A percentile compares a stretch with the other conserved stretches of the same genome.
Conservation (phyloP, 1,284 basidiomycete species). For the Retiboletus flavoniger region DNA sequence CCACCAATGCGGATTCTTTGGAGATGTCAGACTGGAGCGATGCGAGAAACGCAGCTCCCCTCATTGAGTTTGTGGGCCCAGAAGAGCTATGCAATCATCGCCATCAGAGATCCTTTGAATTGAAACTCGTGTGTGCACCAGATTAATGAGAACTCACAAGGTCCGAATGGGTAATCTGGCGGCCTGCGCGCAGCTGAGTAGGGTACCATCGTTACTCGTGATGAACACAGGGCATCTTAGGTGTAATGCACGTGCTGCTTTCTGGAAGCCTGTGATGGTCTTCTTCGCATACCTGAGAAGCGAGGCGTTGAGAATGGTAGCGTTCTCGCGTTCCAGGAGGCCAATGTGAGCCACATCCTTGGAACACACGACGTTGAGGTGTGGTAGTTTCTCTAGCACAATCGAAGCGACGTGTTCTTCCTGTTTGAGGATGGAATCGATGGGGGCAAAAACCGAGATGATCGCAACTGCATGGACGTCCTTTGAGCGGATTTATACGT, state of each 20-base stretch:
- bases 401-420: conserved; percentile 47
- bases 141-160: conserved; percentile 36
- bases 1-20: conserved; percentile 48
- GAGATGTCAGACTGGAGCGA: conserved; percentile 37
- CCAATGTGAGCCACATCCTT: conserved; percentile 53
- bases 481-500: conserved; percentile 25
- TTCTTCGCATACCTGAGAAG: conserved; percentile 54
- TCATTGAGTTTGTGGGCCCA: conserved; percentile 66
- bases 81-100: conserved; percentile 38
- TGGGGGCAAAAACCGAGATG: conserved; percentile 51
- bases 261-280: conserved; percentile 53
- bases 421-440: conserved; percentile 45
- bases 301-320: conserved; percentile 60
- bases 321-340: conserved; percentile 61
- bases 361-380: conserved; percentile 37
- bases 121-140: conserved; percentile 3
- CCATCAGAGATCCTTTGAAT: conserved; percentile 7
- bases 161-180: conserved; percentile 60
- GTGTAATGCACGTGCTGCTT: conserved; percentile 45
- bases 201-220: conserved; percentile 60
- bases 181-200: conserved; percentile 50
- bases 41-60: conserved; percentile 58
- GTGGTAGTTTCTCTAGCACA: conserved; percentile 42
- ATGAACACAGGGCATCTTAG: conserved; percentile 58
- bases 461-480: conserved; percentile 47